Evolutionary conservation across 225 moss, liverwort and hornwort species (phyloP).

Genomic region (Marchantia paleacea): DNA sequence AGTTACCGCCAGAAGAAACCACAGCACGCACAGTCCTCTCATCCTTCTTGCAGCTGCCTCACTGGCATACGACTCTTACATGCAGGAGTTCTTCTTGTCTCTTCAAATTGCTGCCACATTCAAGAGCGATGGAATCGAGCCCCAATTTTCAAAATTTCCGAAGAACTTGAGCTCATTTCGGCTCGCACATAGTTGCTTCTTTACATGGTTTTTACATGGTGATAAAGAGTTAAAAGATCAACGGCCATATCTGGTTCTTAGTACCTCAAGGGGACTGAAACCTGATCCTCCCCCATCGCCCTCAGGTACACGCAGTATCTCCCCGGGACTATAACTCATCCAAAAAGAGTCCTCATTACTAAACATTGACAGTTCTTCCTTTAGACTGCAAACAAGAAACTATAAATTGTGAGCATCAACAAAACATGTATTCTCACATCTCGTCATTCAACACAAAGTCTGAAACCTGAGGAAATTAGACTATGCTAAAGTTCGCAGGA

Average conservation of each 20-base stretch:
- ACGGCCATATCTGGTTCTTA: neutral
- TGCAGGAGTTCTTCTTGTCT: constrained; percentile 44
- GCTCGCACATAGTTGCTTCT: too few species aligned
- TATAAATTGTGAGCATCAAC: neutral
- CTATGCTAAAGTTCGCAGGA: neutral
- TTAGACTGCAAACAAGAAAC: constrained; percentile 37
- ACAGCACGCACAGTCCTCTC: constrained; percentile 53
- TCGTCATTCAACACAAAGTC: too few species aligned
- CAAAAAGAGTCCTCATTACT: constrained; percentile 10
- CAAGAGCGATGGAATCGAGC: neutral
- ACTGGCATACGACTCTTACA: constrained; percentile 48
- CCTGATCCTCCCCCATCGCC: constrained; percentile 23
- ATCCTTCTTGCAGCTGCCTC: constrained; percentile 45
- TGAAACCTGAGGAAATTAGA: neutral
- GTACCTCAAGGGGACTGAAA: constrained; percentile 33
- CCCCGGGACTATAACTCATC: neutral
- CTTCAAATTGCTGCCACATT: constrained; percentile 50
- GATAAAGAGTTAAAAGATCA: too few species aligned
- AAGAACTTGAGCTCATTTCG: too few species aligned
- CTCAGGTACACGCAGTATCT: neutral
- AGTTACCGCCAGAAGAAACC: constrained; percentile 68
- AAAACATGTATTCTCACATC: neutral
- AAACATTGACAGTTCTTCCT: constrained; percentile 41
- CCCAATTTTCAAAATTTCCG: too few species aligned
- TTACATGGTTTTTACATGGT: too few species aligned